These are phyloP conservation scores for Singerocomus rubriflavus DNA, from an alignment of 1,284 basidiomycete species.

Conservation along the genomic window DNA sequence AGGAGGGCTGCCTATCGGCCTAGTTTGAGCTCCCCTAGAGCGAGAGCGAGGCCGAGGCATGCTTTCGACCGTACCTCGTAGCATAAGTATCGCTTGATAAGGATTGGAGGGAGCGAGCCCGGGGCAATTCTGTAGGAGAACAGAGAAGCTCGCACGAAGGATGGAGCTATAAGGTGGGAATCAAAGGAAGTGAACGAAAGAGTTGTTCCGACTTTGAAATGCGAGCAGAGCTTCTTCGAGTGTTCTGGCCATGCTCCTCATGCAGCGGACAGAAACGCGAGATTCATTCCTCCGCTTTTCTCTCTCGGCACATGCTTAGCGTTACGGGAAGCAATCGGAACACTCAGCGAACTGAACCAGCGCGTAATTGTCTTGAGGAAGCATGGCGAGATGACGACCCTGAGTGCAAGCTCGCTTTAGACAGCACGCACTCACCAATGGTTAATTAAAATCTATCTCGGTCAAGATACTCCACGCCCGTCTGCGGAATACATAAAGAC, in stretches of 20 bases:
- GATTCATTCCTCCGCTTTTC: slow-evolving; percentile 36
- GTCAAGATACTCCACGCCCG: slow-evolving; percentile 32
- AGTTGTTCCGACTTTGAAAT: slow-evolving; percentile 36
- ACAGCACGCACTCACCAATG: slow-evolving; percentile 24
- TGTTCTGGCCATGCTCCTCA: slow-evolving; percentile 37
- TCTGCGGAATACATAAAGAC: slow-evolving; percentile 38
- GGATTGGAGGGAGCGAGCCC: slow-evolving; percentile 17
- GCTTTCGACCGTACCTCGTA: slow-evolving; percentile 33
- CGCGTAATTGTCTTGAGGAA: slow-evolving; percentile 37
- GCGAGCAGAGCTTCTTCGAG: slow-evolving; percentile 34
- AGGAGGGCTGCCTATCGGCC: slow-evolving; percentile 23
- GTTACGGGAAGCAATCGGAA: slow-evolving; percentile 33
- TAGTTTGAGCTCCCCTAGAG: slow-evolving; percentile 28
- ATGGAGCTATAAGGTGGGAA: slow-evolving; percentile 32
- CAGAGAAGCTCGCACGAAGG: slow-evolving; percentile 16
- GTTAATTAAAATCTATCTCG: slow-evolving; percentile 36
- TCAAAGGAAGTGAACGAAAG: slow-evolving; percentile 26
- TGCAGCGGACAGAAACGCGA: slow-evolving; percentile 35
- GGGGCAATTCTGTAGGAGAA: slow-evolving; percentile 25
- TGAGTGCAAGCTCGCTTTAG: slow-evolving; percentile 25
- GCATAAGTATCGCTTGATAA: slow-evolving; percentile 30
- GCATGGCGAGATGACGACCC: slow-evolving; percentile 32
- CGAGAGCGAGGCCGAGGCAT: slow-evolving; percentile 29
- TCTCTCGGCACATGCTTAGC: slow-evolving; percentile 29
- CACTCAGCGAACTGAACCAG: slow-evolving; percentile 38